Base-by-base conservation (phyloP, 23 red algal genomes). In the Gracilaria gracilis region DNA sequence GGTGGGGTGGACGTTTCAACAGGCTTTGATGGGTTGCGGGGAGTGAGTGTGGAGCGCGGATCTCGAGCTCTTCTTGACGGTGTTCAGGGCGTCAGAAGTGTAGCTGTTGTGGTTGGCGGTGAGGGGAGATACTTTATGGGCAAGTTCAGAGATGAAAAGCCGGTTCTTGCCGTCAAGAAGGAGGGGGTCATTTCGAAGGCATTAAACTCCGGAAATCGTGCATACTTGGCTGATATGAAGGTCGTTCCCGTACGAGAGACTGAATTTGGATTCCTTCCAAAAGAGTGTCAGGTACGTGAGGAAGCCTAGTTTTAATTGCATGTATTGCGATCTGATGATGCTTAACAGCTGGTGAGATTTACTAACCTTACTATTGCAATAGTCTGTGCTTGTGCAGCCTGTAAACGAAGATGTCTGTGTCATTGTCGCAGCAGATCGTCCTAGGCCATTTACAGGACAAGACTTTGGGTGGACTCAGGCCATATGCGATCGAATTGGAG, bases 151-250 rank as follows among this genome's bases (percentile, higher is more conserved):
- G 61, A 32, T 11, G 44, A 87, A 31, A 34, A 14, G 21, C 67
- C 85, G 11, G 73, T 40, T 14, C 39, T 29, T 4, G 15, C 17
- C 19, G 16, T 81, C 17, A 3, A 33, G n/a, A 14, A 46, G 17
- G 84, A 82, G 13, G 92, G 84, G 6, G 72, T 94, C 61, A 67
- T 94, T 47, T 67, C 46, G 12, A 57, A 55, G 9, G 92, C 92
- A 0, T 28, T 94, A 2, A 34, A 32, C 23, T 67, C 32, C 12
- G 83, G 82, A 16, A 81, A 80, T 53, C 69, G 92, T 21, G 73
- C 92, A 11, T 94, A 94, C 67, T 74, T 94, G 61, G 92, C 92
- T 66, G 92, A 94, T 65, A 94, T 88, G 82, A 94, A 94, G 53
- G 74, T 73, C 7, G 92, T 94, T 40, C 92, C 92, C 32, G 83